A percentile compares a stretch with the other conserved stretches of the same genome.
Evolutionary conservation across 2,329 filamentous ascomycete species (phyloP).

Genomic region (Dactylellina haptotyla): DNA sequence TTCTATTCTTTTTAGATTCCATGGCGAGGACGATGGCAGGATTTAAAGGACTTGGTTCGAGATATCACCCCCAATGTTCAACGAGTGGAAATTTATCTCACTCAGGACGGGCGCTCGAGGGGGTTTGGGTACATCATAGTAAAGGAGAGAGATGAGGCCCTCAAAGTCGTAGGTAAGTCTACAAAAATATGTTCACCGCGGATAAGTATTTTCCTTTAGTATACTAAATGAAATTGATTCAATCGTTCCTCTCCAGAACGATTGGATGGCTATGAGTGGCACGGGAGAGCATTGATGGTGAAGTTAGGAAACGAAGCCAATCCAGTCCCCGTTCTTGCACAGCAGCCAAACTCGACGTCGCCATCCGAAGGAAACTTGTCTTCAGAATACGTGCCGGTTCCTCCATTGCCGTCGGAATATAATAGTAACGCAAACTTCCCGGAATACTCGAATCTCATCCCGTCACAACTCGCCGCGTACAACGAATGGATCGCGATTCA

Average conservation of each 20-base stretch:
- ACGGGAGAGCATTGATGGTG: slow-evolving; percentile 55
- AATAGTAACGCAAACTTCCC: slow-evolving; percentile 43
- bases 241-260: slow-evolving; percentile 32
- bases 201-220: slow-evolving; percentile 3
- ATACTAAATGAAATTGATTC: slow-evolving; percentile 4
- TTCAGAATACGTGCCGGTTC: slow-evolving; percentile 36
- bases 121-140: slow-evolving; percentile 57
- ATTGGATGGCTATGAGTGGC: slow-evolving; percentile 55
- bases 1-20: slow-evolving; percentile 43
- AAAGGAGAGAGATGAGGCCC: slow-evolving; percentile 55
- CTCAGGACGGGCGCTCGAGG: slow-evolving; percentile 54
- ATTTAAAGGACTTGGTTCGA: slow-evolving; percentile 56
- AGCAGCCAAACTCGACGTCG: slow-evolving; percentile 24
- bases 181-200: neutral
- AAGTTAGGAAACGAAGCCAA: slow-evolving; percentile 55
- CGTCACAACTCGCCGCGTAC: slow-evolving; percentile 49
- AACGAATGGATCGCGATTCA: slow-evolving; percentile 52
- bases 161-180: slow-evolving; percentile 55
- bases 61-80: slow-evolving; percentile 55
- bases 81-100: slow-evolving; percentile 56
- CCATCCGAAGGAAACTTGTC: slow-evolving; percentile 24
- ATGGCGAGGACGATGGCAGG: slow-evolving; percentile 56
- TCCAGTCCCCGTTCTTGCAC: slow-evolving; percentile 52
- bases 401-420: slow-evolving; percentile 39
- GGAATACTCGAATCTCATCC: slow-evolving; percentile 39